Base-by-base conservation (phyloP, 1,139 yeast genomes). In the Torulaspora pretoriensis region DNA sequence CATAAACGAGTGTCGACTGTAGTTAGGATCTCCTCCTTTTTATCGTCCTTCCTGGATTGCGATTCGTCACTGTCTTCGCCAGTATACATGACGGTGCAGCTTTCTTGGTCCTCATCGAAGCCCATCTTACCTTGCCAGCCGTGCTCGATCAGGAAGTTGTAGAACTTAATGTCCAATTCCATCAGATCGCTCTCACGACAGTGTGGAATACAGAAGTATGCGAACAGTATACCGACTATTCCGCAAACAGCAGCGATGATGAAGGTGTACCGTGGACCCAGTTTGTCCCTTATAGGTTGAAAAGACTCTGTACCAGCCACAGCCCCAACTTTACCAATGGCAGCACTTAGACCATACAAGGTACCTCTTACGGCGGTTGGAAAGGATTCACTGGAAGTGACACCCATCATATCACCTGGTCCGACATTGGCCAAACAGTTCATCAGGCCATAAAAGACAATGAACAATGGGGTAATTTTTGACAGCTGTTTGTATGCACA, bases 341-440 rank as follows among this genome's bases (percentile, higher is more conserved):
- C 80, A 13, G 80, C 80, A 28, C 74, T 67, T 13, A 75, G 49
- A 24, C 79, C 80, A 48, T 75, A 75, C 36, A 62, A 50, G 1
- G 89, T 81, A 39, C 90, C 92, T 64, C 92, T 73, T 37, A 84
- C 75, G 13, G 87, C 85, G 9, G 90, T 82, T 22, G 92, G 88
- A 57, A 73, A 84, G 2, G 79, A 72, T 63, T 84, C 92, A 26
- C 84, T 75, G 8, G 87, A 74, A 3, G 77, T 68, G 46, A 84
- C 71, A 8, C 92, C 92, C 73, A 83, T 69, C 72, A 77, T 77
- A 60, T 83, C 75, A 53, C 92, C 92, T 3, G 92, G 92, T 3
- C 94, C 92, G 55, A 82, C 69, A 63, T 83, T 83, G 55, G 89
- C 89, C 51, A 69, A 61, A 3, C 76, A 72, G 66, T 72, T 73